Base-by-base conservation (phyloP, 352 stramenopile species). In the Globisporangium lucens region DNA sequence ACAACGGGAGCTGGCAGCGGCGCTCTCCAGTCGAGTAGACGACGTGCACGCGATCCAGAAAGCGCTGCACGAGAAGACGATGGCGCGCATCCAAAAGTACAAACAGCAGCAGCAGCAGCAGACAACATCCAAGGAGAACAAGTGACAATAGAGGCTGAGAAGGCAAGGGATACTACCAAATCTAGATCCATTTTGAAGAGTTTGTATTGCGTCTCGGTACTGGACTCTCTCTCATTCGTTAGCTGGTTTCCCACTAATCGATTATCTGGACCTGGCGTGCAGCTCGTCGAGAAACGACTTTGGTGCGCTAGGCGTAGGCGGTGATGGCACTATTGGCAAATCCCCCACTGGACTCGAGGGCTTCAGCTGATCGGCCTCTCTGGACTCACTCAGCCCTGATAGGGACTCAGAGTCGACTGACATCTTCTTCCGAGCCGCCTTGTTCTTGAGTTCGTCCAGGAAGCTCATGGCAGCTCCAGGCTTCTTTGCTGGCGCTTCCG, bases 21-120 rank as follows among this genome's bases (percentile, higher is more conserved):
- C 74, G 10, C 72, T 91, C 3, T 73, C 78, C 0, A 69, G 61
- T n/a, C 83, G 73, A 7, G 67, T 66, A 2, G 70, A 87, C 46
- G 86, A 92, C 0, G 51, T 91, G 27, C 64, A 73, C 27, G 70
- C 75, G 38, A 88, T 90, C 35, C 77, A 92, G 69, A 38, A 74
- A 17, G 62, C 67, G 24, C 76, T 90, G 61, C 69, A 87, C 56
- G 74, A 80, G 47, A 92, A 90, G 63, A 75, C 80, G 10, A 80
- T 85, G 72, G 79, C 71, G 20, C 74, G 84, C 9, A 65, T 90
- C 8, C 79, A 80, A 61, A 64, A 68, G 6, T 80, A 76, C 65
- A 56, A 76, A 47, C 67, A 70, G 22, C 63, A 72, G 13, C 60
- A 77, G 15, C 27, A 67, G 41, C 24, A 49, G 35, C 9, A 6